Evolutionary conservation across 1,284 basidiomycete species (phyloP), one percentile per base, ranked within the genome.

Genomic region (Grifola frondosa): DNA sequence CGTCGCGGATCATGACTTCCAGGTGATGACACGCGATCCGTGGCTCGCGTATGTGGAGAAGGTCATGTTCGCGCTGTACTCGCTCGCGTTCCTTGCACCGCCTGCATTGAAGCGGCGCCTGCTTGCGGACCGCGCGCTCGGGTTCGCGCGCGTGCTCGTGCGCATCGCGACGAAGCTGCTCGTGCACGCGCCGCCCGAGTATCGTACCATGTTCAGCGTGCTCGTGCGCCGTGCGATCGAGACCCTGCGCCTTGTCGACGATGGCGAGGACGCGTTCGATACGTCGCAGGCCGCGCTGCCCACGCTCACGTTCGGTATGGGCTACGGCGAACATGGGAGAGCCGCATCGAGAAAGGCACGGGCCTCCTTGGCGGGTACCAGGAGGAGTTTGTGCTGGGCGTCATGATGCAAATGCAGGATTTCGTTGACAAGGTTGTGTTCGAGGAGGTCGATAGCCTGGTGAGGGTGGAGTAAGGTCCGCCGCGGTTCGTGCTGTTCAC

Each of bases 11-110:
- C 65, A 74, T 24, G 93, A 97, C 63, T 91, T 91, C 57, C 75
- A 81, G 49, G 67, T 91, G 48, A 66, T 82, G 56, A 61, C 68
- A 46, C 68, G 72, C 36, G 81, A 87, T 37, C 63, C 74, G 16
- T 90, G 89, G 78, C 66, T 95, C 32, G 80, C 82, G 30, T 89
- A 91, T 63, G 68, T 88, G 50, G 91, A 96, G 69, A 84, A 88
- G 47, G 69, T 80, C 31, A 74, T 88, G 16, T 80, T 95, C 72
- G 80, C 80, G 13, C 76, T 97, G 29, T 97, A 97, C 70, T 85
- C 87, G 25, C 69, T 98, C 46, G 82, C 86, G 7, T 97, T 94
- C 73, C 72, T 96, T 35, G 80, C 92, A 5, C 78, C 91, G 1
- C 81, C 83, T 1, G 66, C 74, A 23, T 62, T 93, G 45, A 92